Percentiles rank a stretch among this genome's conserved stretches.
Conservation (phyloP, 1,284 basidiomycete species). For the Xanthoconium separans region DNA sequence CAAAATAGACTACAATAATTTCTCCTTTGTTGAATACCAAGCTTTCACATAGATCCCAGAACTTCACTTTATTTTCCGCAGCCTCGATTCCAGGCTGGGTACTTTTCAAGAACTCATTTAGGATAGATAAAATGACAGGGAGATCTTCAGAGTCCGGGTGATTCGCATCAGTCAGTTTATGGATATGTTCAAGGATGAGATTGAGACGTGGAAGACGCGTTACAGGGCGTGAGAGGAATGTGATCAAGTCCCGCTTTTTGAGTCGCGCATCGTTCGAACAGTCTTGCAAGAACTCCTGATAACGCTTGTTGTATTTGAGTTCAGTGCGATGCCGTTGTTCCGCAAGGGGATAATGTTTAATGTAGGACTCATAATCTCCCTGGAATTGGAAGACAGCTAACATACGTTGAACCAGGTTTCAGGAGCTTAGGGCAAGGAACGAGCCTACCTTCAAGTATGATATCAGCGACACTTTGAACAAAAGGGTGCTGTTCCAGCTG, state of each 20-base stretch:
- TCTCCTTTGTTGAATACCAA: conserved; percentile 73
- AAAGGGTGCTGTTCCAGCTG: conserved; percentile 81
- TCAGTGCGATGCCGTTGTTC: conserved; percentile 77
- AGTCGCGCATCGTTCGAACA: conserved; percentile 65
- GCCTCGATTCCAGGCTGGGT: conserved; percentile 83
- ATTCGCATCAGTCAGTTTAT: conserved; percentile 60
- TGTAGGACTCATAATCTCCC: conserved; percentile 70
- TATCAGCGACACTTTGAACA: conserved; percentile 73
- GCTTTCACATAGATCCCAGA: conserved; percentile 75
- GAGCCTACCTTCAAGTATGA: conserved; percentile 65
- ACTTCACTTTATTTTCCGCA: conserved; percentile 81
- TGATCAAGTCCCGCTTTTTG: conserved; percentile 74
- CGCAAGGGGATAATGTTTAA: conserved; percentile 81
- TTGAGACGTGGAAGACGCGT: conserved; percentile 77
- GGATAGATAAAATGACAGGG: conserved; percentile 59
- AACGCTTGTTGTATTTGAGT: conserved; percentile 59
- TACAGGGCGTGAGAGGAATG: conserved; percentile 79
- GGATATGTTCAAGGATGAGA: conserved; percentile 68
- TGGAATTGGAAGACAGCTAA: conserved; percentile 49
- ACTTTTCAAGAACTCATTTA: conserved; percentile 69
- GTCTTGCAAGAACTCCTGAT: conserved; percentile 64
- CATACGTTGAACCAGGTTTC: conserved; percentile 17
- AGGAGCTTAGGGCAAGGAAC: conserved; percentile 5
- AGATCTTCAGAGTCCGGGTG: conserved; percentile 71
- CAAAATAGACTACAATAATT: conserved; percentile 57